Evolutionary conservation across 2,329 filamentous ascomycete genomes (phyloP).

Genomic region (Catunica adiposa): DNA sequence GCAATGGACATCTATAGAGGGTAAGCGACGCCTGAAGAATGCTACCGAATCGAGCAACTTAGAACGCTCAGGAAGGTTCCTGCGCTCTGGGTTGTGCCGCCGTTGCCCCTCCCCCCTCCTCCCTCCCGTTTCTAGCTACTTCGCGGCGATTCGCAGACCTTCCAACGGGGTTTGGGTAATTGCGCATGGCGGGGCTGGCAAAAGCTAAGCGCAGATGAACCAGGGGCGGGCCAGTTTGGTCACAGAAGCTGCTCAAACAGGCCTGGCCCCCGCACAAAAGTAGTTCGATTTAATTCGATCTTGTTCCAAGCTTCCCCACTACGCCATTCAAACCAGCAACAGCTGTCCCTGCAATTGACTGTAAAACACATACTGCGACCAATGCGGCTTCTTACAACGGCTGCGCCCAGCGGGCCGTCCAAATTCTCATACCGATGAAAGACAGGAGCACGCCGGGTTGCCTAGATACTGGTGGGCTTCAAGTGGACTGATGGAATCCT

Average conservation of each 20-base stretch:
- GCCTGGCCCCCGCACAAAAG: conserved; percentile 14
- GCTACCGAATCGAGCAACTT: neutral
- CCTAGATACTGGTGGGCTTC: neutral
- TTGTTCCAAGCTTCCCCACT: conserved; percentile 23
- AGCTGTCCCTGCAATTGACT: neutral
- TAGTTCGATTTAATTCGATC: conserved; percentile 28
- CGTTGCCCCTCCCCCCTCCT: no score
- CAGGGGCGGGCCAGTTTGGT: conserved; percentile 1
- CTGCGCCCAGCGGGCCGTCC: neutral
- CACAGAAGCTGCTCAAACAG: conserved; percentile 13
- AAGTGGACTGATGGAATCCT: no score
- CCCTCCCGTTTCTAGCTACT: neutral
- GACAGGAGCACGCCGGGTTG: neutral
- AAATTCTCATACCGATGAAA: neutral
- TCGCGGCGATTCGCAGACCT: conserved; percentile 1
- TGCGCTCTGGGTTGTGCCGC: neutral
- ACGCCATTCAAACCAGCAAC: conserved; percentile 9
- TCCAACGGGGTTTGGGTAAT: neutral
- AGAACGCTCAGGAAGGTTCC: neutral
- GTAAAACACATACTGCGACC: neutral
- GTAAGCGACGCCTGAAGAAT: neutral
- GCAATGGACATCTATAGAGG: neutral
- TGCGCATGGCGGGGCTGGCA: conserved; percentile 3
- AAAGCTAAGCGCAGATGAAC: conserved; percentile 1
- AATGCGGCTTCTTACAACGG: neutral